Percentiles rank a stretch among this genome's conserved stretches.
These are phyloP conservation scores for Cercospora canescens DNA, from an alignment of 2,329 filamentous ascomycete species.

Conservation along the genomic window DNA sequence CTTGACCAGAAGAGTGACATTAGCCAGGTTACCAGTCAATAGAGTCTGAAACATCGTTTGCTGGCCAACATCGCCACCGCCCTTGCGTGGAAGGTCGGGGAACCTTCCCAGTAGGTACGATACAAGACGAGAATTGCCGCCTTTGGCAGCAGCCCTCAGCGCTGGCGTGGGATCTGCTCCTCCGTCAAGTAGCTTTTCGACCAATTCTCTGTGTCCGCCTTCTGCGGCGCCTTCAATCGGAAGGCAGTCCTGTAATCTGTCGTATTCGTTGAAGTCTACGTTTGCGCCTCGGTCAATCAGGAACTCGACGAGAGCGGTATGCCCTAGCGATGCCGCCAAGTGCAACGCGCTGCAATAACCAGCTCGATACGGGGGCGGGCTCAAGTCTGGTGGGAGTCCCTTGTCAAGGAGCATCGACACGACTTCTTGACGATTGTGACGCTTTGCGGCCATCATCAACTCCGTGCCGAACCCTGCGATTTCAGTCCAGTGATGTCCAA, in stretches of 20 bases:
- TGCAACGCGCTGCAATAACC: background rate
- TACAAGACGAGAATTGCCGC: background rate
- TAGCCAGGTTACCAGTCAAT: background rate
- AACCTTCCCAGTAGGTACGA: background rate
- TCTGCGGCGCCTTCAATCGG: slow-evolving; percentile 1
- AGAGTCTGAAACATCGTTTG: background rate
- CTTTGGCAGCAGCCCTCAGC: background rate
- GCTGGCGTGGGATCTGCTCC: background rate
- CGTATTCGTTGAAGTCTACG: background rate
- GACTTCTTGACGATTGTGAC: background rate
- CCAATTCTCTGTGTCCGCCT: background rate
- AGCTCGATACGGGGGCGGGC: background rate
- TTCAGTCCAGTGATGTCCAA: background rate
- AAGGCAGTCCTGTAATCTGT: too few relatives aligned
- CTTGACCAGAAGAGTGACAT: background rate
- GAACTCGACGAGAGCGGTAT: background rate
- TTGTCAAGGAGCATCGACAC: background rate
- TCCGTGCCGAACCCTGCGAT: background rate
- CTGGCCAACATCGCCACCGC: background rate
- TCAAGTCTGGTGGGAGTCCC: background rate
- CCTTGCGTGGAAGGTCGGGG: background rate
- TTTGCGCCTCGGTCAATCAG: slow-evolving; percentile 3
- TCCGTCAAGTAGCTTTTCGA: background rate
- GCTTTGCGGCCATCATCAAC: slow-evolving; percentile 3
- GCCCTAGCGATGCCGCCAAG: background rate